These are phyloP conservation scores for Euptelea pleiosperma DNA, from an alignment of 164 flowering plant genomes.

Conservation along the genomic window DNA sequence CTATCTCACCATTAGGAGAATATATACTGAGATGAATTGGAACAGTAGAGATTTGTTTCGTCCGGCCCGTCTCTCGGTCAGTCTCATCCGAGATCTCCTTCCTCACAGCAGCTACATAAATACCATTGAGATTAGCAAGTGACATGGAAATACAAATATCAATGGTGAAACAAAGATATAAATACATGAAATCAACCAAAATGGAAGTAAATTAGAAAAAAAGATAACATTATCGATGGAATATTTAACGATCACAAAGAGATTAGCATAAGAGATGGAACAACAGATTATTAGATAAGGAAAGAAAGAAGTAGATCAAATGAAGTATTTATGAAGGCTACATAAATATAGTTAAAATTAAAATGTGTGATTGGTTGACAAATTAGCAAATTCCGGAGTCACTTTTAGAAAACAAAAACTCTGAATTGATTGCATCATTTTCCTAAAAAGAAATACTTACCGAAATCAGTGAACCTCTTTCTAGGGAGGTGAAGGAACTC, in stretches of 20 bases:
- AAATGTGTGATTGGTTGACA: no score
- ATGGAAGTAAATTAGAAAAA: no score
- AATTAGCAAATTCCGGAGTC: background rate
- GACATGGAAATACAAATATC: background rate
- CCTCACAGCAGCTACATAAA: constrained; percentile 72
- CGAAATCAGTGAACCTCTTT: constrained; percentile 80
- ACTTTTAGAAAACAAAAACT: background rate
- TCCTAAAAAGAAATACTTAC: constrained; percentile 31
- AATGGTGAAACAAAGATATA: background rate
- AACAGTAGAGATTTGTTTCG: constrained; percentile 67
- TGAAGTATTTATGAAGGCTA: no score
- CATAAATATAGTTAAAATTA: no score
- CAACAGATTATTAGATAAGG: no score
- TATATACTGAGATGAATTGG: constrained; percentile 92
- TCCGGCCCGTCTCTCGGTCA: constrained; percentile 85
- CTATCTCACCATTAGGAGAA: constrained; percentile 77
- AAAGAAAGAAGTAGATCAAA: no score
- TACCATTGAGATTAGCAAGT: background rate
- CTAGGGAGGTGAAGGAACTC: constrained; percentile 87
- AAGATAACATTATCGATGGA: no score
- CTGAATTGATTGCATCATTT: background rate
- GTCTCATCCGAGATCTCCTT: constrained; percentile 93
- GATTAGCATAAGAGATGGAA: no score
- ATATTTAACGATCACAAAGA: no score
- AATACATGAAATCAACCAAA: background rate